Conservation (phyloP, 106 monocot genomes). For the Agapanthus africanus region DNA sequence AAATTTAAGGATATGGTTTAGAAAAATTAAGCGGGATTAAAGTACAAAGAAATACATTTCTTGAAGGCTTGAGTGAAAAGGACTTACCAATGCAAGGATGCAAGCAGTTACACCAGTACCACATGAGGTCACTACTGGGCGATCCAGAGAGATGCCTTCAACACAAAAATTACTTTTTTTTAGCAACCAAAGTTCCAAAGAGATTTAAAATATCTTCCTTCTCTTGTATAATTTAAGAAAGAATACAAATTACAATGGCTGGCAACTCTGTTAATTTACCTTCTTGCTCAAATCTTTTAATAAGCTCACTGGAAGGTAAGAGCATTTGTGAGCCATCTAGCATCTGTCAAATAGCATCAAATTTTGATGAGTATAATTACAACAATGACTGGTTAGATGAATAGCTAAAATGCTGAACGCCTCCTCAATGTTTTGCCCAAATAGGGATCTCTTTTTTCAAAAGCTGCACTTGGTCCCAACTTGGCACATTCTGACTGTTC, state of each 20-base stretch:
- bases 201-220: background rate
- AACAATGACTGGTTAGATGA: background rate
- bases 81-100: slow-evolving; percentile 72
- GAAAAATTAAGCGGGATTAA: no score
- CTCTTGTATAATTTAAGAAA: background rate
- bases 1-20: no score
- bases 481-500: no score
- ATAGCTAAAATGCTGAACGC: no score
- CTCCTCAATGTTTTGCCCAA: no score
- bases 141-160: slow-evolving; percentile 77
- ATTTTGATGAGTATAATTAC: background rate
- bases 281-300: slow-evolving; percentile 71
- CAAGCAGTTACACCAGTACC: slow-evolving; percentile 99
- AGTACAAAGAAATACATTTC: background rate
- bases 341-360: slow-evolving; percentile 38
- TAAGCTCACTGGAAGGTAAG: slow-evolving; percentile 59
- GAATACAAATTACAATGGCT: background rate
- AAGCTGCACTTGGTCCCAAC: no score
- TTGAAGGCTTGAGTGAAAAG: background rate
- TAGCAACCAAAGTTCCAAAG: background rate
- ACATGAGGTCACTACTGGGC: slow-evolving; percentile 72
- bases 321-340: slow-evolving; percentile 73
- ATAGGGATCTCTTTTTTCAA: no score
- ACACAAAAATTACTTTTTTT: background rate
- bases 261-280: slow-evolving; percentile 25